Evolutionary conservation across 2,329 filamentous ascomycete genomes (phyloP).

Genomic region (Aspergillus quadrilineatus): DNA sequence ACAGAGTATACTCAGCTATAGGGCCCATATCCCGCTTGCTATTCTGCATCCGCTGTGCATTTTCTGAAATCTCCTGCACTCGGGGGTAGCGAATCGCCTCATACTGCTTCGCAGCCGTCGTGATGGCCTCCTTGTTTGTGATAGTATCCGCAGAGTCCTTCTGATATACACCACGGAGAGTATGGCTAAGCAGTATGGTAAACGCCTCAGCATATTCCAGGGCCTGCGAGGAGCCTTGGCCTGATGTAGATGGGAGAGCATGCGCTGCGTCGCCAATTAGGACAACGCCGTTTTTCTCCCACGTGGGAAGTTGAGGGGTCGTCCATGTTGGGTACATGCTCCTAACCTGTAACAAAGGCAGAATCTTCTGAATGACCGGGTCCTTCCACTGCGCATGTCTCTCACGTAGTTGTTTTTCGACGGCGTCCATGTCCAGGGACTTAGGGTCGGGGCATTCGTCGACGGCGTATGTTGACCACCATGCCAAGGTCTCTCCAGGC

Average conservation of each 20-base stretch:
- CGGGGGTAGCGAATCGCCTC: slow-evolving; percentile 36
- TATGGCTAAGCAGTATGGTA: slow-evolving; percentile 41
- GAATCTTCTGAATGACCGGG: slow-evolving; percentile 44
- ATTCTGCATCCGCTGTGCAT: slow-evolving; percentile 34
- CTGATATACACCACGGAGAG: slow-evolving; percentile 20
- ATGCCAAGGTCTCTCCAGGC: slow-evolving; percentile 37
- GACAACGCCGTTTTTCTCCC: slow-evolving; percentile 50
- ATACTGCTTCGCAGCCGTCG: slow-evolving; percentile 32
- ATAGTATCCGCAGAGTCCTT: background rate
- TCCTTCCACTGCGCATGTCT: slow-evolving; percentile 50
- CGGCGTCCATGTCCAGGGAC: slow-evolving; percentile 29
- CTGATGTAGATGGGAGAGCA: slow-evolving; percentile 54
- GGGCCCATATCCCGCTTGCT: slow-evolving; percentile 36
- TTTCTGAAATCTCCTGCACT: slow-evolving; percentile 33
- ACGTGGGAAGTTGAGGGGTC: slow-evolving; percentile 48
- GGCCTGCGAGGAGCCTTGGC: slow-evolving; percentile 57
- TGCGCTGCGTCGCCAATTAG: slow-evolving; percentile 60
- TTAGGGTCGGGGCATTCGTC: slow-evolving; percentile 33
- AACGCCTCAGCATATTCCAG: slow-evolving; percentile 56
- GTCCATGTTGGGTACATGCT: slow-evolving; percentile 52
- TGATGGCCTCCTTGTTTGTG: slow-evolving; percentile 24
- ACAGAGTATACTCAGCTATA: slow-evolving; percentile 38
- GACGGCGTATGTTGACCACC: slow-evolving; percentile 50
- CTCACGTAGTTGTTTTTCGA: slow-evolving; percentile 38
- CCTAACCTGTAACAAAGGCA: slow-evolving; percentile 40